These are phyloP conservation scores for Annona cherimola DNA, from an alignment of 164 flowering plant species.

Conservation along the genomic window DNA sequence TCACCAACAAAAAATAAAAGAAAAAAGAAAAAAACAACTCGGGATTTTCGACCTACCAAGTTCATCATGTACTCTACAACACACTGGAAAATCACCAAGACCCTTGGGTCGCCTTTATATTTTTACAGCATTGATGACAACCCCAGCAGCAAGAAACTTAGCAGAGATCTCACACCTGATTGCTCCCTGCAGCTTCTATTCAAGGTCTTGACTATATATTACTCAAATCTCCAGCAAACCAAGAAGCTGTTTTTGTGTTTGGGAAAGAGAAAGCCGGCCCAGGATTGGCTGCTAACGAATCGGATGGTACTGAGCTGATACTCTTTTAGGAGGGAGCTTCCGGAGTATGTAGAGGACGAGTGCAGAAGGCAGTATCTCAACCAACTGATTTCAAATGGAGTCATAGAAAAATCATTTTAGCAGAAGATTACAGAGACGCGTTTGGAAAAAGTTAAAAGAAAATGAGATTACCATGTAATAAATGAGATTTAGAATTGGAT, in stretches of 20 bases:
- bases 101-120: no score
- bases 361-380: constrained; percentile 89
- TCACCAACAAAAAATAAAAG: no score
- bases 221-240: no score
- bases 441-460: neutral
- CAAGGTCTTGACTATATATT: no score
- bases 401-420: neutral
- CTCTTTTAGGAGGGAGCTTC: constrained; percentile 85
- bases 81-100: no score
- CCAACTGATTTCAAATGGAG: constrained; percentile 39
- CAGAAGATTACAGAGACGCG: neutral
- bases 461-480: constrained; percentile 63
- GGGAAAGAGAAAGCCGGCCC: neutral
- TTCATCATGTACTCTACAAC: no score
- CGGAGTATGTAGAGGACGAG: constrained; percentile 88
- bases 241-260: neutral
- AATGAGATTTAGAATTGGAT: constrained; percentile 72
- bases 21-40: no score
- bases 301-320: constrained; percentile 88
- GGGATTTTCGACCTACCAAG: no score
- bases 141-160: no score
- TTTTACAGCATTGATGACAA: no score
- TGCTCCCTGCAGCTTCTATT: no score
- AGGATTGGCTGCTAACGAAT: constrained; percentile 31
- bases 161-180: no score